These are phyloP conservation scores for Citrus glauca DNA, from an alignment of 345 rosid genomes.

Conservation along the genomic window DNA sequence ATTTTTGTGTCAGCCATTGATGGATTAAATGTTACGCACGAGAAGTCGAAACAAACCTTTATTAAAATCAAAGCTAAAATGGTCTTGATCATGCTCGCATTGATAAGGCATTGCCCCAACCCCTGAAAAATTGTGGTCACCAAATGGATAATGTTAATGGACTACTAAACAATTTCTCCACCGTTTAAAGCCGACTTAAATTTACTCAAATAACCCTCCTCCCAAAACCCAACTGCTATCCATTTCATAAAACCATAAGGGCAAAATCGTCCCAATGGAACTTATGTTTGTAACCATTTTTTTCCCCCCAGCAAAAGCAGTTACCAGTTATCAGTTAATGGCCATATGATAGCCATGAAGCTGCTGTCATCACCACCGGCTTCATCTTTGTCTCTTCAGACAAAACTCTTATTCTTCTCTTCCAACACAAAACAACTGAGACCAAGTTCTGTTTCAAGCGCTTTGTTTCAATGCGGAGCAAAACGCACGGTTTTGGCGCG, in stretches of 20 bases:
- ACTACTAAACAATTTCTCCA: background rate
- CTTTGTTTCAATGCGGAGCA: conserved; percentile 20
- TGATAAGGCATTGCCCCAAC: background rate
- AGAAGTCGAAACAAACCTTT: too few relatives aligned
- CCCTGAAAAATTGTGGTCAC: conserved; percentile 7
- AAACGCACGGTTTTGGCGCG: conserved; percentile 4
- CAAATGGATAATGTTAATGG: conserved; percentile 29
- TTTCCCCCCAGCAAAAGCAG: background rate
- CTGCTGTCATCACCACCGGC: conserved; percentile 42
- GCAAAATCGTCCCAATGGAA: conserved; percentile 9
- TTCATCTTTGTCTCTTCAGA: conserved; percentile 24
- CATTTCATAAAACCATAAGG: background rate
- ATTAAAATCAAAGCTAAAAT: background rate
- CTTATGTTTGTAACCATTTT: background rate
- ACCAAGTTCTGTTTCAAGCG: conserved; percentile 26
- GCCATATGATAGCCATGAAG: conserved; percentile 33
- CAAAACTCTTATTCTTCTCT: conserved; percentile 25
- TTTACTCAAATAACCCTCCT: background rate
- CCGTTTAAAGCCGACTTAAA: background rate
- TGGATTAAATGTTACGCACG: too few relatives aligned
- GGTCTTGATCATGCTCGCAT: background rate
- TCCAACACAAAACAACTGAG: conserved; percentile 20
- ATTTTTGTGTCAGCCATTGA: too few relatives aligned
- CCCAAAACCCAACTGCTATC: too few relatives aligned
- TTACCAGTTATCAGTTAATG: background rate